Evolutionary conservation across 2,329 filamentous ascomycete species (phyloP).

Genomic region (Paramyrothecium roridum): DNA sequence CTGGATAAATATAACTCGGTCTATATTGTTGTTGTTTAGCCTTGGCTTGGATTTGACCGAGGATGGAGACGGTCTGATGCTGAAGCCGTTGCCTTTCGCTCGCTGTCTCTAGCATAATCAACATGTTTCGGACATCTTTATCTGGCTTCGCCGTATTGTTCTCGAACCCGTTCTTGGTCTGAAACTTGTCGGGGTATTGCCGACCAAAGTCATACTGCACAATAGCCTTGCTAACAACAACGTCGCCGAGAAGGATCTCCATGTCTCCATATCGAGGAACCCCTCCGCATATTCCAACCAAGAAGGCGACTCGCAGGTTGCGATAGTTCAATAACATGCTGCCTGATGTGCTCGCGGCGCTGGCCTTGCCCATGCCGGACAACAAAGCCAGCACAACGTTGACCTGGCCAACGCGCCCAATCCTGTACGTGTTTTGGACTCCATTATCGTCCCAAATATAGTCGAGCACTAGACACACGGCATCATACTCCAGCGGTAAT

Average conservation of each 20-base stretch:
- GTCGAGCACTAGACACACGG: slow-evolving; percentile 1
- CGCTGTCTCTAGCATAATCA: neutral
- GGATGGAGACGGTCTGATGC: slow-evolving; percentile 1
- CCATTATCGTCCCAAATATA: slow-evolving; percentile 10
- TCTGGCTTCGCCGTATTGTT: slow-evolving; percentile 13
- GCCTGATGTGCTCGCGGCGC: slow-evolving; percentile 13
- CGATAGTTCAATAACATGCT: slow-evolving; percentile 10
- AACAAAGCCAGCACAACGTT: slow-evolving; percentile 25
- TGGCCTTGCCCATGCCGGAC: slow-evolving; percentile 22
- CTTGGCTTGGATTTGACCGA: slow-evolving; percentile 19
- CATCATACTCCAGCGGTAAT: slow-evolving; percentile 4
- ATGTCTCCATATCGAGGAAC: slow-evolving; percentile 9
- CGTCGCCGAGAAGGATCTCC: slow-evolving; percentile 21
- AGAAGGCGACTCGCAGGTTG: slow-evolving; percentile 12
- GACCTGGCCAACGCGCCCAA: slow-evolving; percentile 17
- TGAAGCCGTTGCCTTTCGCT: neutral
- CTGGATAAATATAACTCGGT: too few relatives aligned
- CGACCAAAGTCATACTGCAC: slow-evolving; percentile 26
- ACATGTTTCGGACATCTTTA: slow-evolving; percentile 7
- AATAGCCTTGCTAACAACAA: slow-evolving; percentile 22
- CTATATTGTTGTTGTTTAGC: slow-evolving; percentile 4
- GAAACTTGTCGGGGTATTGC: slow-evolving; percentile 13
- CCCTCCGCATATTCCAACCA: slow-evolving; percentile 16
- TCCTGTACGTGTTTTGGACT: slow-evolving; percentile 19
- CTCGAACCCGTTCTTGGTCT: slow-evolving; percentile 12